phyloP scores from a whole-genome alignment of 2,329 filamentous ascomycete species.

The Xylariales sp. region DNA sequence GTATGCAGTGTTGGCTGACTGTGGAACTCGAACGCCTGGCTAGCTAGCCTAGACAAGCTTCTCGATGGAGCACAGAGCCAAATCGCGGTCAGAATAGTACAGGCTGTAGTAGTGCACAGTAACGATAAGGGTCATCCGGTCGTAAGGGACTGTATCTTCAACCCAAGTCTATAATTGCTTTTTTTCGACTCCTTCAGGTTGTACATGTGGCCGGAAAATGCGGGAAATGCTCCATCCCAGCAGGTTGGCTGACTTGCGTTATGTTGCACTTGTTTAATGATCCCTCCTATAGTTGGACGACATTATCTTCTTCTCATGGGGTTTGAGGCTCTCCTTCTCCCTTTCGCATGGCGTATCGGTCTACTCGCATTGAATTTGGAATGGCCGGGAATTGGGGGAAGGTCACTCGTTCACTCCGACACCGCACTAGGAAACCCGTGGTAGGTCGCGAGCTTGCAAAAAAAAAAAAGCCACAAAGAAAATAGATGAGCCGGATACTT shows the following conservation, averaged over 20 bases:
- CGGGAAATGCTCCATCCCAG: conserved; percentile 26
- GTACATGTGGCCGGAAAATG: conserved; percentile 27
- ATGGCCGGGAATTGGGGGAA: conserved; percentile 13
- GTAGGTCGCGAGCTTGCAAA: conserved; percentile 20
- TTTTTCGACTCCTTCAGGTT: conserved; percentile 28
- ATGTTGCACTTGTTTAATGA: conserved; percentile 29
- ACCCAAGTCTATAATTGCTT: conserved; percentile 28
- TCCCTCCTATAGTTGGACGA: conserved; percentile 27
- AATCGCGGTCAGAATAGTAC: conserved; percentile 10
- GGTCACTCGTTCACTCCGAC: conserved; percentile 22
- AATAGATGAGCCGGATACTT: conserved; percentile 23
- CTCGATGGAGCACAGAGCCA: neutral
- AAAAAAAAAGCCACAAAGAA: conserved; percentile 11
- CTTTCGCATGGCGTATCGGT: conserved; percentile 23
- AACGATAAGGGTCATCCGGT: conserved; percentile 29
- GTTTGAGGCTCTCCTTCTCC: conserved; percentile 20
- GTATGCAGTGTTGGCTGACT: neutral
- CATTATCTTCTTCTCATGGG: conserved; percentile 16
- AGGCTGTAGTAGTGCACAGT: conserved; percentile 15
- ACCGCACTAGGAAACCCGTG: conserved; percentile 26
- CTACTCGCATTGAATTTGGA: conserved; percentile 26
- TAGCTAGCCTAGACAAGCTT: neutral
- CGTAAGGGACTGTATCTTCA: conserved; percentile 16
- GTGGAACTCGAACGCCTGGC: neutral
- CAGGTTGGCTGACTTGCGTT: conserved; percentile 34